Evolutionary conservation across 169 alveolate genomes (phyloP).

Genomic region (Plasmodium billcollinsi): DNA sequence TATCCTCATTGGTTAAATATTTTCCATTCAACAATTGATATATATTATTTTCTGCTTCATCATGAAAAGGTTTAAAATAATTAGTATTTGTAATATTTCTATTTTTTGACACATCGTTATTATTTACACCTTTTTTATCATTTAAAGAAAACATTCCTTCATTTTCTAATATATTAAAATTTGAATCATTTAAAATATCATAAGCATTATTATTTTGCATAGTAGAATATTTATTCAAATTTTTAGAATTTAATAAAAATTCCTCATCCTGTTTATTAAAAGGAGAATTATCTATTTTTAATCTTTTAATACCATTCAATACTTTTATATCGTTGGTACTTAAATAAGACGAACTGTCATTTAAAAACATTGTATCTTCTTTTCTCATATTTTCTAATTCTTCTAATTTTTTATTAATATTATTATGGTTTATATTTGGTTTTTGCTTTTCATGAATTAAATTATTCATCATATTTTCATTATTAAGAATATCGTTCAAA

Average conservation of each 20-base stretch:
- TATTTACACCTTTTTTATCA: conserved; percentile 4
- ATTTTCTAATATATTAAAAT: background rate
- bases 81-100: background rate
- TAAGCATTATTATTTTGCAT: background rate
- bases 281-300: conserved; percentile 3
- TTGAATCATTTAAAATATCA: background rate
- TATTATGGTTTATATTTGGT: background rate
- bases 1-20: conserved; percentile 35
- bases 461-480: background rate
- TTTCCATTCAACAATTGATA: conserved; percentile 19
- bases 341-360: conserved; percentile 19
- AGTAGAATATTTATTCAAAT: background rate
- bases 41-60: conserved; percentile 11
- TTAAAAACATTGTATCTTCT: conserved; percentile 8
- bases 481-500: background rate
- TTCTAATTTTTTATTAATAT: background rate
- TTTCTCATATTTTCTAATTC: conserved; percentile 16
- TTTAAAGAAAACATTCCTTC: conserved; percentile 1
- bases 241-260: background rate
- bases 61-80: conserved; percentile 5
- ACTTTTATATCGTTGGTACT: conserved; percentile 29
- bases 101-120: background rate
- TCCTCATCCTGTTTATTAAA: conserved; percentile 19
- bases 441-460: background rate
- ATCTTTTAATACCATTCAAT: conserved; percentile 12